A percentile compares a stretch with the other conserved stretches of the same genome.
phyloP scores from a whole-genome alignment of 2,329 filamentous ascomycete species.

The Colletotrichum sp. region DNA sequence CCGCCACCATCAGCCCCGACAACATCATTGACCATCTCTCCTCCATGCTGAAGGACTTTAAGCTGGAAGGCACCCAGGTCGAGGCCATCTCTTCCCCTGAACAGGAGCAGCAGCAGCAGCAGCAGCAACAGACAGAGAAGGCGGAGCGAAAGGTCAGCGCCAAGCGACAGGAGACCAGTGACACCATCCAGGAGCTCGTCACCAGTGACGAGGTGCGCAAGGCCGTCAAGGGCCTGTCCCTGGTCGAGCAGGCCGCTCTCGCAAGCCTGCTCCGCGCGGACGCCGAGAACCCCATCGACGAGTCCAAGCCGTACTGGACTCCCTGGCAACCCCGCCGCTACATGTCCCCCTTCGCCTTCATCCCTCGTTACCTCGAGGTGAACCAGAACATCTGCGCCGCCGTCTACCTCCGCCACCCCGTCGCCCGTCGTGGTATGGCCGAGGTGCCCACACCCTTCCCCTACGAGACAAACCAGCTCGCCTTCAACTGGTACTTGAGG shows the following conservation, averaged over 20 bases:
- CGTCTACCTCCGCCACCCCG: constrained; percentile 92
- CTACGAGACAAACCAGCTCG: constrained; percentile 73
- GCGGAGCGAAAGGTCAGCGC: neutral
- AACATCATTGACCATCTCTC: constrained; percentile 60
- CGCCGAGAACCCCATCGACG: constrained; percentile 77
- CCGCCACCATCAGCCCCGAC: constrained; percentile 33
- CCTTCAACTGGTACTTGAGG: constrained; percentile 93
- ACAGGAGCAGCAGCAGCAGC: constrained; percentile 28
- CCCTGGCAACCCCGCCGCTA: constrained; percentile 88
- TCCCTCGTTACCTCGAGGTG: constrained; percentile 94
- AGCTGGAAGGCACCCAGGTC: constrained; percentile 37
- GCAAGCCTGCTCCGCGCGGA: constrained; percentile 63
- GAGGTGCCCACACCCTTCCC: constrained; percentile 87
- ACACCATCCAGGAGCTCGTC: neutral
- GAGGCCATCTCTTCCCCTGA: constrained; percentile 23
- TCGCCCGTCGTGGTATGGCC: constrained; percentile 78
- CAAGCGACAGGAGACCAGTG: neutral
- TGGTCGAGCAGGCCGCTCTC: constrained; percentile 58
- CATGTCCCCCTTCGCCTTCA: constrained; percentile 93
- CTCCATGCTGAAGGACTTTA: constrained; percentile 51
- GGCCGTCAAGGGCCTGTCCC: constrained; percentile 35
- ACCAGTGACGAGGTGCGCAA: constrained; percentile 15
- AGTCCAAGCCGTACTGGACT: constrained; percentile 82
- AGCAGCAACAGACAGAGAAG: neutral
- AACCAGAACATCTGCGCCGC: constrained; percentile 97